Evolutionary conservation across 148 eudicot species (phyloP).

Genomic region (Cornus kousa): DNA sequence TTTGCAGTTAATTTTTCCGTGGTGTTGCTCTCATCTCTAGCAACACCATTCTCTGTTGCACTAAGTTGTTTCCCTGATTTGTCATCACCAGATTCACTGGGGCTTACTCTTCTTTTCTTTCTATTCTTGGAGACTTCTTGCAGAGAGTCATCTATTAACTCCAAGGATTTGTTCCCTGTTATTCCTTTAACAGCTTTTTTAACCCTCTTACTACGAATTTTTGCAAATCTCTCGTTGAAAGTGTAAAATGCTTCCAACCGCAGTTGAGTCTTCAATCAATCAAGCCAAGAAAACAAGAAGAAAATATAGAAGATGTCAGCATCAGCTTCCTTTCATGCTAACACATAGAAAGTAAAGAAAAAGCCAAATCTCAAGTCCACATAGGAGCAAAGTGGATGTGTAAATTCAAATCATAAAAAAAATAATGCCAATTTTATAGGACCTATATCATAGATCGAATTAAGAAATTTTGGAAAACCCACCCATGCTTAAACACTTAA

Average conservation of each 20-base stretch:
- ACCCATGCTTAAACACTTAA: not conserved
- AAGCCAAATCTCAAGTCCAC: not conserved
- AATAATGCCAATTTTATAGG: not conserved
- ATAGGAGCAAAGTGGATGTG: not conserved
- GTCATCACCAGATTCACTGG: constrained; percentile 15
- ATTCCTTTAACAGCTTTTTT: constrained; percentile 78
- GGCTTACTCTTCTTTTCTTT: constrained; percentile 38
- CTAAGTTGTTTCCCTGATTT: constrained; percentile 13
- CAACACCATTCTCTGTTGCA: constrained; percentile 16
- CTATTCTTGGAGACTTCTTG: constrained; percentile 30
- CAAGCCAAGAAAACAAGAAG: constrained; percentile 15
- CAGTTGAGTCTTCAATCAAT: constrained; percentile 70
- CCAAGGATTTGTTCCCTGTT: constrained; percentile 44
- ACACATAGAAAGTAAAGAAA: not conserved
- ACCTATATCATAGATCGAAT: not conserved
- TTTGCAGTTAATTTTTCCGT: constrained; percentile 27
- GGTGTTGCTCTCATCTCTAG: constrained; percentile 17
- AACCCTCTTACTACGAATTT: constrained; percentile 92
- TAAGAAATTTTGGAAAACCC: not conserved
- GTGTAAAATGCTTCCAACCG: constrained; percentile 95
- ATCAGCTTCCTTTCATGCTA: constrained; percentile 12
- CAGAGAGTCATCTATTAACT: constrained; percentile 28
- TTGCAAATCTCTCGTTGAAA: constrained; percentile 95
- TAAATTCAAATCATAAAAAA: not conserved
- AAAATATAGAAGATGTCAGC: constrained; percentile 12